Base-by-base conservation (phyloP, 495 filamentous ascomycete species). In the Annulohypoxylon stygium region DNA sequence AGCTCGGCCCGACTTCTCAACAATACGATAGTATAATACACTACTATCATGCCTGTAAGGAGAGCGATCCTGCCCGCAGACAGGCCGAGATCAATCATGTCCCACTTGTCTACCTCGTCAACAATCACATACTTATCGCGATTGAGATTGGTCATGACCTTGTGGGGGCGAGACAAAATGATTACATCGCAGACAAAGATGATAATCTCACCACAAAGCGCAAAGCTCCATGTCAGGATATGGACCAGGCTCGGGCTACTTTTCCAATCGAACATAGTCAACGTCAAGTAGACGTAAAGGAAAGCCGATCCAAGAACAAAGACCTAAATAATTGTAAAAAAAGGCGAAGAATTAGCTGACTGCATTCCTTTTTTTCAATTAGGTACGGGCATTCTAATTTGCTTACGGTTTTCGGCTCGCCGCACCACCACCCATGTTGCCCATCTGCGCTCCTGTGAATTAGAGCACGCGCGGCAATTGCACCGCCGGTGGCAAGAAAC, bases 351-450 rank as follows among this genome's bases (percentile, higher is more conserved):
- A 61, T 63, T 47, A 68, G 59, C 26, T 18, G 36, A 26, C 55
- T 51, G 33, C 48, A 33, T 26, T 34, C 20, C 39, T 30, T 36
- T 9, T 11, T 34, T 33, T 30, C 20, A 23, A 23, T 23, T 23
- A 36, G 16, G 36, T 8, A 12, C 25, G 33, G 43, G 62, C 14
- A 23, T 14, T 8, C 37, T n/a, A 39, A 34, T 61, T 61, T 18
- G 87, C 92, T 82, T 90, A 98, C 95, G 78, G 92, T 91, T 63
- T 90, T 87, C 33, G 92, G 85, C 81, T 97, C 89, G 30, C 93
- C 93, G 77, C 93, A 96, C 96, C 95, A 98, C 94, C 95, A 98
- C 45, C 89, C 84, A 71, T 92, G 84, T 30, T 91, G 73, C 8
- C 71, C 76, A 9, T 69, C 61, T 26, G 68, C 71, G 45, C 47